Conservation (phyloP, 768 basidiomycete species). For the Lactarius hengduanensis region DNA sequence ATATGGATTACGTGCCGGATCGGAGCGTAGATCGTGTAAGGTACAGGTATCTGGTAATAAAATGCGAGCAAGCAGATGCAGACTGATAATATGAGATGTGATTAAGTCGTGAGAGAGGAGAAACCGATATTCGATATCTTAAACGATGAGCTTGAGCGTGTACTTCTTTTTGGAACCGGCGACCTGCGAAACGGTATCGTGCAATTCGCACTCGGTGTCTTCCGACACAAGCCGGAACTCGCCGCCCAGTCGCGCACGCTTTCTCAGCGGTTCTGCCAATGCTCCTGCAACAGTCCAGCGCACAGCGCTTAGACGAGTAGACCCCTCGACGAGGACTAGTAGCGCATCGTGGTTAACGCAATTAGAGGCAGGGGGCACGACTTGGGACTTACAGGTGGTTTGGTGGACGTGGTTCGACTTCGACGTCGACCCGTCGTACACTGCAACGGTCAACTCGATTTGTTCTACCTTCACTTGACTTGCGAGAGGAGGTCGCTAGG, state of each 20-base stretch:
- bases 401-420: background rate
- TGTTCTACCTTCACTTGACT: background rate
- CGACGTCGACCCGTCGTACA: background rate
- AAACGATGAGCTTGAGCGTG: constrained; percentile 6
- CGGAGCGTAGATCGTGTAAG: background rate
- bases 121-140: background rate
- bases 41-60: background rate
- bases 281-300: constrained; percentile 15
- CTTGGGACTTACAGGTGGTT: constrained; percentile 2
- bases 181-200: constrained; percentile 1
- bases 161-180: background rate
- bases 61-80: background rate
- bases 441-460: constrained; percentile 9
- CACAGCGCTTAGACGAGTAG: constrained; percentile 14
- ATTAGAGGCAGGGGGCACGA: too few species aligned
- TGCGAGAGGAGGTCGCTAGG: constrained; percentile 10
- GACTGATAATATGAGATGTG: background rate
- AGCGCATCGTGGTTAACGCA: background rate
- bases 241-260: constrained; percentile 1
- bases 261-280: background rate
- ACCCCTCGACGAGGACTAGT: constrained; percentile 10
- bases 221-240: constrained; percentile 5
- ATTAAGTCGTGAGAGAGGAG: background rate
- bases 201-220: constrained; percentile 1
- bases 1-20: background rate